These are phyloP conservation scores for Lactifluus hygrophoroides DNA, from an alignment of 768 basidiomycete species.

Conservation along the genomic window DNA sequence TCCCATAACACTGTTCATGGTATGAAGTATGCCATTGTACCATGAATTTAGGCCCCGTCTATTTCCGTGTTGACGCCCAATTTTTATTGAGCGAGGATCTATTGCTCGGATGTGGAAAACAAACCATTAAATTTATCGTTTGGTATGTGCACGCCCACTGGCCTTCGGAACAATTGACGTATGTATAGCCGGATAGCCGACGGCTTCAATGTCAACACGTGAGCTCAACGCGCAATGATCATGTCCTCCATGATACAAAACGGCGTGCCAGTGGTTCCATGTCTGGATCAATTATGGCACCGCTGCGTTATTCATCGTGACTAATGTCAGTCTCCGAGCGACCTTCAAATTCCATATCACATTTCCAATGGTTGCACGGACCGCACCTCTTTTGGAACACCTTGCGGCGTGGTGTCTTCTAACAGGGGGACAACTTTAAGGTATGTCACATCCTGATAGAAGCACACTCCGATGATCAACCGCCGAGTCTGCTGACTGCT, in stretches of 20 bases:
- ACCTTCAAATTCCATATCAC: constrained; percentile 70
- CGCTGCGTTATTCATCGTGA: constrained; percentile 56
- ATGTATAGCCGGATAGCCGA: constrained; percentile 64
- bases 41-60: not conserved
- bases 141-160: constrained; percentile 36
- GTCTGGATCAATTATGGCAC: constrained; percentile 46
- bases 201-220: constrained; percentile 74
- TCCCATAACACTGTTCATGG: constrained; percentile 3
- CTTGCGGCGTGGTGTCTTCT: constrained; percentile 78
- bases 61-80: not conserved
- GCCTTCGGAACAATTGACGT: constrained; percentile 9
- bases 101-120: constrained; percentile 47
- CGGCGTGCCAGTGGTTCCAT: constrained; percentile 66
- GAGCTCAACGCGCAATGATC: constrained; percentile 23
- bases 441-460: constrained; percentile 32
- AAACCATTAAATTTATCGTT: constrained; percentile 58
- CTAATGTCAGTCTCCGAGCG: constrained; percentile 73
- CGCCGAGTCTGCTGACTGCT: not conserved
- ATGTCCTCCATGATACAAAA: constrained; percentile 58
- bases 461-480: not conserved
- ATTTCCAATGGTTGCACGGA: constrained; percentile 67
- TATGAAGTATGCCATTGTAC: too few relatives aligned
- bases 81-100: constrained; percentile 61
- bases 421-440: constrained; percentile 67
- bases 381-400: constrained; percentile 71